These are phyloP conservation scores for Periconia sp. DNA, from an alignment of 2,329 filamentous ascomycete genomes.

Conservation along the genomic window DNA sequence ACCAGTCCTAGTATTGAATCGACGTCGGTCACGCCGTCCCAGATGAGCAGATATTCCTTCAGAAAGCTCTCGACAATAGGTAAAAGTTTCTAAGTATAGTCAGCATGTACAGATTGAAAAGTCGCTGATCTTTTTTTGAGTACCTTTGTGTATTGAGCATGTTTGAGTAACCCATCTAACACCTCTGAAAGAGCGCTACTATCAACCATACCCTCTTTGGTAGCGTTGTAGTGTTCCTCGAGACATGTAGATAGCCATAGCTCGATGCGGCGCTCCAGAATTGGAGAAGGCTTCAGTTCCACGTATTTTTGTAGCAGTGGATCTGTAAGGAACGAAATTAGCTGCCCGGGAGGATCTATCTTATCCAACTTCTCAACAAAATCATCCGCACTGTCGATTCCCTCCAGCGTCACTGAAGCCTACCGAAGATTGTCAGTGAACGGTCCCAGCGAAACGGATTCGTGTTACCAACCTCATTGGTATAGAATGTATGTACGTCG, in stretches of 20 bases:
- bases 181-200: conserved; percentile 30
- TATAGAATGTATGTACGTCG: conserved; percentile 71
- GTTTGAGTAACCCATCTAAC: conserved; percentile 33
- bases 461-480: conserved; percentile 57
- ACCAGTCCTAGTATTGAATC: conserved; percentile 56
- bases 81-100: conserved; percentile 31
- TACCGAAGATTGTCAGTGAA: conserved; percentile 19
- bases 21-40: conserved; percentile 37
- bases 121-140: background rate
- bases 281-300: conserved; percentile 51
- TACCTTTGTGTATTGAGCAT: conserved; percentile 41
- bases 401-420: conserved; percentile 63
- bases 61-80: conserved; percentile 37
- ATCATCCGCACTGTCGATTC: conserved; percentile 70
- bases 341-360: conserved; percentile 79
- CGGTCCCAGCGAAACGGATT: background rate
- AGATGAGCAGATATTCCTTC: conserved; percentile 36
- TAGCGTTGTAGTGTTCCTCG: conserved; percentile 36
- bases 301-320: conserved; percentile 76
- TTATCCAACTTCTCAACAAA: conserved; percentile 75
- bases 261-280: conserved; percentile 31
- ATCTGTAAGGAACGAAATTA: conserved; percentile 75
- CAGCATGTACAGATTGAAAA: conserved; percentile 2
- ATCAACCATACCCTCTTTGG: conserved; percentile 16
- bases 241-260: conserved; percentile 43